Evolutionary conservation across 2,329 filamentous ascomycete species (phyloP).

Genomic region (Rasamsonia emersonii): DNA sequence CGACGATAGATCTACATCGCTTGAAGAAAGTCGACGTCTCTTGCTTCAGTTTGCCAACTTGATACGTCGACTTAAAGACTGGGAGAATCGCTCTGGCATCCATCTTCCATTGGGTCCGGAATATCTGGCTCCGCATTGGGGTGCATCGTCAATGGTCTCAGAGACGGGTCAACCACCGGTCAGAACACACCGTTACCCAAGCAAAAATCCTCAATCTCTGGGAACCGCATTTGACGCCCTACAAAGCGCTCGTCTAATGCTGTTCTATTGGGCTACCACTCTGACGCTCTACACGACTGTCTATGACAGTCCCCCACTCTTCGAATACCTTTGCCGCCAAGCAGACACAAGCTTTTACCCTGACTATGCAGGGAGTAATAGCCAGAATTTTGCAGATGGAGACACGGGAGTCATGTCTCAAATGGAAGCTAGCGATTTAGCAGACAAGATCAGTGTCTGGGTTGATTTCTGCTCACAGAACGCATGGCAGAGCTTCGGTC

Average conservation of each 20-base stretch:
- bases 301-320: not conserved
- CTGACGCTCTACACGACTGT: constrained; percentile 4
- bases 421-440: constrained; percentile 1
- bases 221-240: constrained; percentile 3
- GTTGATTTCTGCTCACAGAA: constrained; percentile 7
- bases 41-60: not conserved
- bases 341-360: too few relatives aligned
- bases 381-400: too few relatives aligned
- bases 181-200: constrained; percentile 6
- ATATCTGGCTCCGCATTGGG: constrained; percentile 1
- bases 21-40: not conserved
- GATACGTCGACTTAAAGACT: constrained; percentile 3
- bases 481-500: constrained; percentile 7
- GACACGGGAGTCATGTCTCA: not conserved
- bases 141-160: constrained; percentile 2
- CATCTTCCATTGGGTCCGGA: constrained; percentile 3
- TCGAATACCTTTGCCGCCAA: not conserved
- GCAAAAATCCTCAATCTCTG: not conserved
- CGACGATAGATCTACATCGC: not conserved
- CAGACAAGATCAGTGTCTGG: constrained; percentile 4
- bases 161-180: constrained; percentile 3
- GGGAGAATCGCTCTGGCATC: constrained; percentile 1
- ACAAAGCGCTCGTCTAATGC: constrained; percentile 3
- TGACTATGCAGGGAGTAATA: too few relatives aligned
- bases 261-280: constrained; percentile 4